Evolutionary conservation across 331 rosid species (phyloP), one percentile per base, ranked within the genome.

Genomic region (Quercus phellos): DNA sequence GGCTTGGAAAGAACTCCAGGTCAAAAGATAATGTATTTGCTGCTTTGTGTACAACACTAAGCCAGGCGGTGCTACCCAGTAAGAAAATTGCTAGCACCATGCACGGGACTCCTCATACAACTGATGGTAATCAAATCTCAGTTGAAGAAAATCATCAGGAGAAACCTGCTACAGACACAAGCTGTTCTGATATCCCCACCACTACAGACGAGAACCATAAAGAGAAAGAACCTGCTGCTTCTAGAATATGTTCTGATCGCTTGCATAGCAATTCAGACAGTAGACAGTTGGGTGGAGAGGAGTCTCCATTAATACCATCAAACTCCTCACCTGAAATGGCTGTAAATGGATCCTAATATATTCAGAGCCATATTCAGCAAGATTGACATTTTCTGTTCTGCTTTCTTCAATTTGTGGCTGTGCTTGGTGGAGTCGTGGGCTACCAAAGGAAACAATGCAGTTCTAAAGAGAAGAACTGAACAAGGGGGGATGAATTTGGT

Each of bases 321-420:
- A 88, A 87, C 72, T 88, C 97, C 22, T 92, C 97, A 10, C 90
- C 97, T 14, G 97, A 92, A 80, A 94, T 94, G 98, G 87, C 93
- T 75, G 97, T 92, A 76, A 94, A 94, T 79, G 97, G 98, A 73
- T 94, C 93, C 0, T 94, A 54, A 83, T 76, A 77, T 74, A 5
- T 64, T 27, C 73, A 26, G 68, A 63, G 29, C 51, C 51, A 38
- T 19, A 26, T 71, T 66, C 19, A 12, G 18, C 6, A 61, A 61
- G 68, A 58, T 74, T 35, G 79, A 38, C 35, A 58, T 55, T 79
- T 24, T 72, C 74, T 79, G 80, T 77, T 82, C 51, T 68, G 70
- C 74, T 54, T 67, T 56, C 50, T 50, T 87, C 63, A 73, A 69
- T 82, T 24, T 35, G 77, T 80, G 72, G 78, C 84, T 73, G 83